Conservation (phyloP, 2,329 filamentous ascomycete species). For the Colletotrichum abscissum region DNA sequence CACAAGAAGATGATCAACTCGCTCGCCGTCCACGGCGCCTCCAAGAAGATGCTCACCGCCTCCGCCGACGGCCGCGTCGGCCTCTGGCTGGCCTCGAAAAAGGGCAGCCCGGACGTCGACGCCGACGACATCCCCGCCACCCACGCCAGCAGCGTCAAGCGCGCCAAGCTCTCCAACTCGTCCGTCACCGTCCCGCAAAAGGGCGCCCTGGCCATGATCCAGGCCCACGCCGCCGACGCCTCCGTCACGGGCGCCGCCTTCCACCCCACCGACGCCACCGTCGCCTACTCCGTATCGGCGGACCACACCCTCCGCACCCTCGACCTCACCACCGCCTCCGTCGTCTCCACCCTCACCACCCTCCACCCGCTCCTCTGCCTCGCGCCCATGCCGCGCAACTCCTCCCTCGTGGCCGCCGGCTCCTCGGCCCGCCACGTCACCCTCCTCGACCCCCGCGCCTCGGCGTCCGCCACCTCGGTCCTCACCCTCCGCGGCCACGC, state of each 20-base stretch:
- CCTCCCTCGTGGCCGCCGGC: constrained; percentile 73
- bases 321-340: constrained; percentile 83
- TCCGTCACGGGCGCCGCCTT: constrained; percentile 85
- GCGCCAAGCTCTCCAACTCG: constrained; percentile 71
- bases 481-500: constrained; percentile 93
- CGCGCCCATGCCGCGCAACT: constrained; percentile 76
- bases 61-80: constrained; percentile 86
- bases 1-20: constrained; percentile 81
- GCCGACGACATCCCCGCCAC: constrained; percentile 75
- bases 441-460: constrained; percentile 88
- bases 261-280: constrained; percentile 84
- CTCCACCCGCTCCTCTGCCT: constrained; percentile 86
- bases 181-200: constrained; percentile 70
- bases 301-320: constrained; percentile 93
- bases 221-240: constrained; percentile 77
- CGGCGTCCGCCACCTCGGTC: constrained; percentile 79
- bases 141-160: constrained; percentile 71
- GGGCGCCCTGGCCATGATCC: constrained; percentile 80
- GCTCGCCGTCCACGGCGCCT: constrained; percentile 78
- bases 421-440: constrained; percentile 90
- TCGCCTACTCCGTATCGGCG: constrained; percentile 90
- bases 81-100: constrained; percentile 88
- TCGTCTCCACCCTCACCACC: constrained; percentile 86
- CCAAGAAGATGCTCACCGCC: constrained; percentile 84
- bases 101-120: constrained; percentile 79